Evolutionary conservation across 768 basidiomycete genomes (phyloP).

Genomic region (Kwoniella newhampshirensis): DNA sequence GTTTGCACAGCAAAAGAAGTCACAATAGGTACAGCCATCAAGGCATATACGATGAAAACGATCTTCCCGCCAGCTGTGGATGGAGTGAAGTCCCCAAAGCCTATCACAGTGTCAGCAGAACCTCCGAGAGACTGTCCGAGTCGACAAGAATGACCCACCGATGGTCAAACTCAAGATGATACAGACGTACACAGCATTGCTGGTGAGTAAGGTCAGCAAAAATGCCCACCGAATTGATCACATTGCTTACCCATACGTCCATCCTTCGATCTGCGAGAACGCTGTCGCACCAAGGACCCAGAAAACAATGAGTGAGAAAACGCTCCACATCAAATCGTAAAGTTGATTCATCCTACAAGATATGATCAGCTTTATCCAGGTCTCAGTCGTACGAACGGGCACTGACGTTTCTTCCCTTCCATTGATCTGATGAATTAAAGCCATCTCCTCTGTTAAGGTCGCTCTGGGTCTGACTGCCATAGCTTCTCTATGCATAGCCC

Average conservation of each 20-base stretch:
- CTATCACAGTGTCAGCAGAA: conserved; percentile 21
- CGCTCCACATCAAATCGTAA: conserved; percentile 47
- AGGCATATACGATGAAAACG: conserved; percentile 50
- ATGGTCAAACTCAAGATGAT: conserved; percentile 41
- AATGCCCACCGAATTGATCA: background rate
- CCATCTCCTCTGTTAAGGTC: conserved; percentile 49
- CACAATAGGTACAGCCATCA: conserved; percentile 53
- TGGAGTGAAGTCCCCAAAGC: conserved; percentile 51
- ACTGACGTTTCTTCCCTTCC: conserved; percentile 46
- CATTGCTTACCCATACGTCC: conserved; percentile 46
- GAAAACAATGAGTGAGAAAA: conserved; percentile 44
- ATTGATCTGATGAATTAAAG: conserved; percentile 49
- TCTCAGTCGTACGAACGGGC: background rate
- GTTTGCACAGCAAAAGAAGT: conserved; percentile 52
- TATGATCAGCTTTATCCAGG: conserved; percentile 6
- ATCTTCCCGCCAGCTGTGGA: conserved; percentile 40
- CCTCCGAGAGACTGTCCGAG: background rate
- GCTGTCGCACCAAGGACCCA: conserved; percentile 52
- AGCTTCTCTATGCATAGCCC: conserved; percentile 35
- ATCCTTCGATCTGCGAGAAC: conserved; percentile 51
- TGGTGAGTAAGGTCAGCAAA: background rate
- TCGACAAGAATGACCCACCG: conserved; percentile 15
- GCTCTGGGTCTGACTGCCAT: conserved; percentile 32
- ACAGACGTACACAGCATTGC: conserved; percentile 47
- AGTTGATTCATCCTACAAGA: conserved; percentile 36